Conservation (phyloP, 2,329 filamentous ascomycete species). For the Trichophyton rubrum region DNA sequence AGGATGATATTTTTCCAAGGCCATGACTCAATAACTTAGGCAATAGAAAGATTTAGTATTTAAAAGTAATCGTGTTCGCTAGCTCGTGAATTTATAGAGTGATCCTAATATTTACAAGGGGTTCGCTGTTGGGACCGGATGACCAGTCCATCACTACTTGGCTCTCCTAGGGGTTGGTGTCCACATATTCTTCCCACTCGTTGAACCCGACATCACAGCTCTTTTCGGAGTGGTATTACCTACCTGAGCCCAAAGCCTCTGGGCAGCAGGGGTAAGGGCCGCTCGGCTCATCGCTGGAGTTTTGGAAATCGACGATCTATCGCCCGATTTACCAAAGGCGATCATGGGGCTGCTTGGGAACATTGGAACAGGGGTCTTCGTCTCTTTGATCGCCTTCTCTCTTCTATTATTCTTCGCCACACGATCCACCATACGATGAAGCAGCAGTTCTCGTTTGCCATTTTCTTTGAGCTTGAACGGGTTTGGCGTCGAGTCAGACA, state of each 20-base stretch:
- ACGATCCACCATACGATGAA: conserved; percentile 75
- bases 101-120: background rate
- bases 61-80: background rate
- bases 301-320: conserved; percentile 14
- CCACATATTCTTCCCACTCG: conserved; percentile 27
- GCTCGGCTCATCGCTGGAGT: conserved; percentile 16
- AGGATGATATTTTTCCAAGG: background rate
- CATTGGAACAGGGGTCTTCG: conserved; percentile 36
- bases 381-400: conserved; percentile 47
- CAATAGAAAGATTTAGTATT: background rate
- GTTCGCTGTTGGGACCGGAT: background rate
- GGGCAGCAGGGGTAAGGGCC: conserved; percentile 34
- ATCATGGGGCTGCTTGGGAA: conserved; percentile 31
- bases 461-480: conserved; percentile 70
- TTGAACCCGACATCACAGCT: conserved; percentile 6
- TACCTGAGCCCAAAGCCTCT: conserved; percentile 30
- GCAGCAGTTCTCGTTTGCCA: conserved; percentile 64
- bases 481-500: conserved; percentile 45
- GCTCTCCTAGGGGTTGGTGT: conserved; percentile 25
- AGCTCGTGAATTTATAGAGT: background rate
- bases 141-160: conserved; percentile 11
- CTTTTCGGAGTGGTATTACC: conserved; percentile 24
- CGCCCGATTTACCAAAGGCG: conserved; percentile 21
- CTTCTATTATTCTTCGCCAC: conserved; percentile 60
- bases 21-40: background rate